Base-by-base conservation (phyloP, 2,329 filamentous ascomycete genomes). In the Fusarium penzigii region DNA sequence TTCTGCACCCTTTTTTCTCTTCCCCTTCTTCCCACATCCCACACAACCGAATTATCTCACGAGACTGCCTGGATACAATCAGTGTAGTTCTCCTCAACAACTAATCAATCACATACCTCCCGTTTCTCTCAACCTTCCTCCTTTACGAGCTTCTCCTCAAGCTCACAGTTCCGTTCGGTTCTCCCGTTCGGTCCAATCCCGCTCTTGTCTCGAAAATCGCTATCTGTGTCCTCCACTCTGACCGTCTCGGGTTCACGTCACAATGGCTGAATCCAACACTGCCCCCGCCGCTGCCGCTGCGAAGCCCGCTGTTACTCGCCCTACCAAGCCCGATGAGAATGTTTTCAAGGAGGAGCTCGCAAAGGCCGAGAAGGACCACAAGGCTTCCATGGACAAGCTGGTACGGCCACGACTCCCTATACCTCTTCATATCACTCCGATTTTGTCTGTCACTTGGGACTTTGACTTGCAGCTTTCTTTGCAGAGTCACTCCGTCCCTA, bases 301-400 rank as follows among this genome's bases (percentile, higher is more conserved):
- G 57, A 68, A 70, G 59, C 55, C 63, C 46, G 48, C 70, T 53
- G 72, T 74, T 58, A 69, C 76, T 67, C 91, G 86, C 76, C 92
- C 92, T 48, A 83, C 89, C 75, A 91, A 89, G 81, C 94, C 94
- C 43, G 90, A 97, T 73, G 89, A 94, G 77, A 88, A 87, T 61
- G 78, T 81, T 63, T 99, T 87, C 80, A 92, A 96, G 77, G 82
- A 86, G 70, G 82, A 83, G 58, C 81, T 96, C 56, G 86, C 84
- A 46, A 84, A 88, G 75, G 88, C 89, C 25, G 90, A 97, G 75
- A 96, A 96, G 79, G 90, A 89, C 61, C 88, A 96, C 75, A 80
- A 88, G 68, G 85, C 84, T 47, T 81, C 87, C 44, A 88, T 94
- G 77, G 86, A 90, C 64, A 69, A 67, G 56, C 66, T 76, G 65